These are phyloP conservation scores for Blastomyces emzantsi DNA, from an alignment of 2,329 filamentous ascomycete species.

Conservation along the genomic window DNA sequence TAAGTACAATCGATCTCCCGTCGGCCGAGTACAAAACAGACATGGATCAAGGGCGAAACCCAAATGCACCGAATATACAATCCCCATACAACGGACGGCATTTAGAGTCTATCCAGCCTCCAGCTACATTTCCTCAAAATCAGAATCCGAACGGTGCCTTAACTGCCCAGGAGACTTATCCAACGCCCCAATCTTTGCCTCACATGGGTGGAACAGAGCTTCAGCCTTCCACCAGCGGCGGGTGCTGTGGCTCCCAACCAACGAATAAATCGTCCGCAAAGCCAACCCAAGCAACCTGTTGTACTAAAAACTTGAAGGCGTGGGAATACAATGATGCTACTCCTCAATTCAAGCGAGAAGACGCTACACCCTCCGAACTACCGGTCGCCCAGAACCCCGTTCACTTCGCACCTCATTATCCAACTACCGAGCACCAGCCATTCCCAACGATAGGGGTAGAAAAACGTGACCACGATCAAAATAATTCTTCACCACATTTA, in stretches of 20 bases:
- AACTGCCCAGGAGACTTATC: neutral
- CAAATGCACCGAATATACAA: neutral
- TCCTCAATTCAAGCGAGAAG: neutral
- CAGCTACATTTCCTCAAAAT: neutral
- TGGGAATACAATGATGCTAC: neutral
- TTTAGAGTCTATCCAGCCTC: neutral
- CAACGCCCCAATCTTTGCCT: neutral
- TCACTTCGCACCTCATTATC: neutral
- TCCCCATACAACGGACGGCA: neutral
- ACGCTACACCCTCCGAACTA: neutral
- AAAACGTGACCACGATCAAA: neutral
- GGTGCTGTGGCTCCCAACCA: neutral
- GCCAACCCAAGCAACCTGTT: neutral
- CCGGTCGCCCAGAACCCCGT: neutral
- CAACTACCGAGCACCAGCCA: neutral
- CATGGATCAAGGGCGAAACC: neutral
- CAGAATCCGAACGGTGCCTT: neutral
- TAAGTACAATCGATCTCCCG: neutral
- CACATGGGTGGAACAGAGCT: neutral
- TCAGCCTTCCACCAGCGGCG: neutral
- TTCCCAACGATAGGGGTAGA: neutral
- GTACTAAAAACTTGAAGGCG: neutral
- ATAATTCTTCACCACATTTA: neutral
- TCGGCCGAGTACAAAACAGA: neutral
- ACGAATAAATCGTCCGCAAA: neutral